Percentiles rank a stretch among this genome's conserved stretches.
These are phyloP conservation scores for Evernia prunastri DNA, from an alignment of 495 filamentous ascomycete genomes.

Conservation along the genomic window DNA sequence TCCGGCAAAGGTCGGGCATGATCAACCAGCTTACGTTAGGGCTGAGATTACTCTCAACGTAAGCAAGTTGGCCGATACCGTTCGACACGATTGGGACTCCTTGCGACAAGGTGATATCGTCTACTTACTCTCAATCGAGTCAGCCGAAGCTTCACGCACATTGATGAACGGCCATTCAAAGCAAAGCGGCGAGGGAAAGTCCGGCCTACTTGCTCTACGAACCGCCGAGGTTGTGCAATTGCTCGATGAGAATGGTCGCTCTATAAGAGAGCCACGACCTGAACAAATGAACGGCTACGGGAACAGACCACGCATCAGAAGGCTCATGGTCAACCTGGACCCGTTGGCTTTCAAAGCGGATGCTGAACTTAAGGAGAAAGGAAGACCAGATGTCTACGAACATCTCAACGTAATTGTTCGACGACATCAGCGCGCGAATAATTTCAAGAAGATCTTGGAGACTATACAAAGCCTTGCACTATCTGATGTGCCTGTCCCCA, in stretches of 20 bases:
- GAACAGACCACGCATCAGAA: conserved; percentile 52
- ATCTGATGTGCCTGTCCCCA: conserved; percentile 76
- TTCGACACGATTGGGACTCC: conserved; percentile 85
- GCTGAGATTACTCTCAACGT: conserved; percentile 89
- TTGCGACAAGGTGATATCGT: conserved; percentile 85
- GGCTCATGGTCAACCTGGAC: conserved; percentile 77
- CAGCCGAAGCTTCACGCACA: conserved; percentile 43
- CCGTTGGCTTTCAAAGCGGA: conserved; percentile 72
- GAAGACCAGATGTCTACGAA: conserved; percentile 74
- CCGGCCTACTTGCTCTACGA: conserved; percentile 64
- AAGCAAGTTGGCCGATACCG: conserved; percentile 61
- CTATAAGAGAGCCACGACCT: conserved; percentile 54
- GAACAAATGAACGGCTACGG: conserved; percentile 47
- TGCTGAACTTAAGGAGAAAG: conserved; percentile 53
- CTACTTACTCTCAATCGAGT: conserved; percentile 72
- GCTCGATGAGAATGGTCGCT: conserved; percentile 78
- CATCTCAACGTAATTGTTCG: conserved; percentile 81
- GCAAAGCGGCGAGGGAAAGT: conserved; percentile 48
- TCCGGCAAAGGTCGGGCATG: conserved; percentile 76
- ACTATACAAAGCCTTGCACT: conserved; percentile 83
- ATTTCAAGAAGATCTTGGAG: conserved; percentile 90
- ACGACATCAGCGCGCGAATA: conserved; percentile 84
- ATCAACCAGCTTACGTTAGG: conserved; percentile 75
- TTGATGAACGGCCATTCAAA: conserved; percentile 48
- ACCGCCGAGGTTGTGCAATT: conserved; percentile 84